phyloP scores from a whole-genome alignment of 768 basidiomycete genomes.

The Butyriboletus loyo region DNA sequence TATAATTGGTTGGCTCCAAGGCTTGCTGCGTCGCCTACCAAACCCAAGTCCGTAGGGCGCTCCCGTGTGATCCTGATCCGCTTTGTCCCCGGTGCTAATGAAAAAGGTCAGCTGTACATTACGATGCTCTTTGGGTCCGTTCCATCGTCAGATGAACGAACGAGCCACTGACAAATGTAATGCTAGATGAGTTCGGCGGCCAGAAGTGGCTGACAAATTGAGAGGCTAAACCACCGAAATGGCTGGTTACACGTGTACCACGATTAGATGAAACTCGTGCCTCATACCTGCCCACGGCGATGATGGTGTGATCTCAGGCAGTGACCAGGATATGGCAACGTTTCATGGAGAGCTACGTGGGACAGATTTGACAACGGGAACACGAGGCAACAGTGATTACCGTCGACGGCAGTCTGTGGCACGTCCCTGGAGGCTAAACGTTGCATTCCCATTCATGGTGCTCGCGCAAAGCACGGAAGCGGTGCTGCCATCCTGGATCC shows the following conservation, averaged over 20 bases:
- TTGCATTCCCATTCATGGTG: slow-evolving; percentile 3
- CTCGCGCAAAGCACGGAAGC: slow-evolving; percentile 5
- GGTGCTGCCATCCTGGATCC: slow-evolving; percentile 13
- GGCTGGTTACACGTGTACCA: slow-evolving; percentile 20
- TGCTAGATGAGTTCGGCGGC: too few relatives aligned
- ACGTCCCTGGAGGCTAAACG: slow-evolving; percentile 1
- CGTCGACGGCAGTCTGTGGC: slow-evolving; percentile 9
- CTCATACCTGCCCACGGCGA: slow-evolving; percentile 11
- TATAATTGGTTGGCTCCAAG: slow-evolving; percentile 11
- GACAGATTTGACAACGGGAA: slow-evolving; percentile 20
- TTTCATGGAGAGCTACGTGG: slow-evolving; percentile 13
- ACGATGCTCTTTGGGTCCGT: slow-evolving; percentile 13
- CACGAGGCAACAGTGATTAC: slow-evolving; percentile 27
- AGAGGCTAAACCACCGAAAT: slow-evolving; percentile 12
- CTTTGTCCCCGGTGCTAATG: slow-evolving; percentile 8
- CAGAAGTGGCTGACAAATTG: neutral
- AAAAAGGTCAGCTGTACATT: slow-evolving; percentile 13
- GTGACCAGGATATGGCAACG: slow-evolving; percentile 5
- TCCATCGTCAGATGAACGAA: slow-evolving; percentile 5
- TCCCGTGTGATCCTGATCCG: slow-evolving; percentile 24
- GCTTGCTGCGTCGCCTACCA: slow-evolving; percentile 20
- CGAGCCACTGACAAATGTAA: too few relatives aligned
- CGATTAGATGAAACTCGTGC: slow-evolving; percentile 16
- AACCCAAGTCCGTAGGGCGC: slow-evolving; percentile 7
- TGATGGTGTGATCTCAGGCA: slow-evolving; percentile 12